Percentiles rank a stretch among this genome's conserved stretches.
Conservation (phyloP, 73 alveolate species). For the Stentor roeselii region DNA sequence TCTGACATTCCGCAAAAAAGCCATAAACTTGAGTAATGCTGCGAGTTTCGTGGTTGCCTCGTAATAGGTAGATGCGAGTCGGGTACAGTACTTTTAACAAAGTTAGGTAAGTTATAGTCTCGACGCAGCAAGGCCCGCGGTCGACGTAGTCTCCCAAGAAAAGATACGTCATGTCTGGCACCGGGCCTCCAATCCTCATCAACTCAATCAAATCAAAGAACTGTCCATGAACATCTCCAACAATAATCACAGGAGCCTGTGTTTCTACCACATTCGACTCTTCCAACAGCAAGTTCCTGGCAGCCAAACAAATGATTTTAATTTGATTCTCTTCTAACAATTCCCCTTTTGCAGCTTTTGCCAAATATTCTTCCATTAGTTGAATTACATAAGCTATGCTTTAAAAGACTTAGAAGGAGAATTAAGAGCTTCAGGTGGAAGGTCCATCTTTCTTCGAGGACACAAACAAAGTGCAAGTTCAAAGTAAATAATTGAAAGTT, state of each 20-base stretch:
- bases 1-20: conserved; percentile 96
- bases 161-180: conserved; percentile 80
- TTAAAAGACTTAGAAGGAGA: too few relatives aligned
- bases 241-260: conserved; percentile 82
- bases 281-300: conserved; percentile 57
- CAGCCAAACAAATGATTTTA: conserved; percentile 61
- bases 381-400: background rate
- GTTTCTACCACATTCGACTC: conserved; percentile 74
- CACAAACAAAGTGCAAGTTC: too few relatives aligned
- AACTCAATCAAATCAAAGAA: conserved; percentile 88
- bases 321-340: conserved; percentile 63
- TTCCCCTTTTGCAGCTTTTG: conserved; percentile 68
- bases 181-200: conserved; percentile 91
- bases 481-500: too few relatives aligned
- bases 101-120: conserved; percentile 68
- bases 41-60: conserved; percentile 94
- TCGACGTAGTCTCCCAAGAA: conserved; percentile 92
- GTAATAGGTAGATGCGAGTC: conserved; percentile 66
- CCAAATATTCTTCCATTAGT: conserved; percentile 68
- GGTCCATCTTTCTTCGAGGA: too few relatives aligned
- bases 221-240: conserved; percentile 94
- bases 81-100: conserved; percentile 88
- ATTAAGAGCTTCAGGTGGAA: too few relatives aligned
- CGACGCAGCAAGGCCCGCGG: conserved; percentile 79
- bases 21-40: conserved; percentile 96